A percentile compares a stretch with the other conserved stretches of the same genome.
These are phyloP conservation scores for Mycena epipterygia DNA, from an alignment of 768 basidiomycete genomes.

Conservation along the genomic window DNA sequence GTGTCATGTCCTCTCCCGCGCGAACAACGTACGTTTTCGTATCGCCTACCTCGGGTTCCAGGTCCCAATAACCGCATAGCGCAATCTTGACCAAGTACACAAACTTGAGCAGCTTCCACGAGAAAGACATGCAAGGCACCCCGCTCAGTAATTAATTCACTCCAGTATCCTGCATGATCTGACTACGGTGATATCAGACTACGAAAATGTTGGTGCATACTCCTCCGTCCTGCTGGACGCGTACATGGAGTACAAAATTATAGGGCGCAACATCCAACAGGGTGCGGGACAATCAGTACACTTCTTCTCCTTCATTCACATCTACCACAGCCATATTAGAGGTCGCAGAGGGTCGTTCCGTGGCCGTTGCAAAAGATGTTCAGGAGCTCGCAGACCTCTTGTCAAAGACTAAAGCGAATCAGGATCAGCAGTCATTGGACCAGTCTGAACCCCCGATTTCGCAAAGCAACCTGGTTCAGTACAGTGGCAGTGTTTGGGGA, in stretches of 20 bases:
- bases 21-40: not conserved
- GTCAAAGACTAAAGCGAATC: not conserved
- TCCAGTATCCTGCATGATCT: not conserved
- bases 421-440: not conserved
- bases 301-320: too few species aligned
- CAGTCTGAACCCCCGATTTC: not conserved
- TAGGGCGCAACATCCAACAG: slow-evolving; percentile 18
- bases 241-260: slow-evolving; percentile 24
- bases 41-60: not conserved
- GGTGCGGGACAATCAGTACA: not conserved
- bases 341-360: slow-evolving; percentile 6
- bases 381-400: slow-evolving; percentile 1
- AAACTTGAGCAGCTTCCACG: slow-evolving; percentile 18
- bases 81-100: slow-evolving; percentile 27
- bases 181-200: not conserved
- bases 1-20: slow-evolving; percentile 17
- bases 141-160: not conserved
- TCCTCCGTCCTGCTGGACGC: slow-evolving; percentile 22
- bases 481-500: slow-evolving; percentile 3
- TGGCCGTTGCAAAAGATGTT: not conserved
- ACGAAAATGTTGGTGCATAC: slow-evolving; percentile 17
- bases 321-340: not conserved
- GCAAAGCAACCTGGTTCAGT: not conserved
- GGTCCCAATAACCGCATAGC: not conserved
- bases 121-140: not conserved